Conservation (phyloP, 1,139 yeast species). For the Debaryomyces robertsiae region DNA sequence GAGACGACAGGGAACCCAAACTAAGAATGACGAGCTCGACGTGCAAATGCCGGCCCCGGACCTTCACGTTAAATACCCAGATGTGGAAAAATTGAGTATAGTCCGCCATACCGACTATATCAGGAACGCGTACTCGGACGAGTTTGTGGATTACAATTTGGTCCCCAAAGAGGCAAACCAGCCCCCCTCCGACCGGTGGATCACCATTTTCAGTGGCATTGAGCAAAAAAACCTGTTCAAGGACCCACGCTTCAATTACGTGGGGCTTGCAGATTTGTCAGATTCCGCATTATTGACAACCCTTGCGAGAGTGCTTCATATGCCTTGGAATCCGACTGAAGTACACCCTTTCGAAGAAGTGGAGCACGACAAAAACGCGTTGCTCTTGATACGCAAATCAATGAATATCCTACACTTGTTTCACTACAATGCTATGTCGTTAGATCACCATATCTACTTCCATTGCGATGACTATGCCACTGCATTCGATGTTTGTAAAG, state of each 20-base stretch:
- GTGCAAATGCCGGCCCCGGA: constrained; percentile 7
- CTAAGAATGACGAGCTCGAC: constrained; percentile 8
- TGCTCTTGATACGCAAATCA: constrained; percentile 32
- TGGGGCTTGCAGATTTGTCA: constrained; percentile 44
- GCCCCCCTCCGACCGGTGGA: constrained; percentile 43
- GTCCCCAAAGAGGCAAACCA: constrained; percentile 39
- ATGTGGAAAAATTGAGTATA: constrained; percentile 32
- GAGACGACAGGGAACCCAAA: constrained; percentile 20
- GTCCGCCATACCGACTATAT: constrained; percentile 43
- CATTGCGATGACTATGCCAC: constrained; percentile 32
- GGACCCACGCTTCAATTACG: constrained; percentile 35
- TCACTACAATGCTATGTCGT: constrained; percentile 52
- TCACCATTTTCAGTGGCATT: constrained; percentile 44
- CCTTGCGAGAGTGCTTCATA: constrained; percentile 43
- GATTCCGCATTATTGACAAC: constrained; percentile 48
- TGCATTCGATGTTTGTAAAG: constrained; percentile 38
- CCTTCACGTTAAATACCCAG: constrained; percentile 23
- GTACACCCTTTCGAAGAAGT: constrained; percentile 33
- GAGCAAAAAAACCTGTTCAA: constrained; percentile 30
- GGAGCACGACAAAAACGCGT: constrained; percentile 39
- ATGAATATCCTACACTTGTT: constrained; percentile 43
- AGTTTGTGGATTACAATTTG: constrained; percentile 34
- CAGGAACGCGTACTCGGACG: constrained; percentile 43
- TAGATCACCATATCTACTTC: constrained; percentile 51
- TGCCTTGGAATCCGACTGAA: constrained; percentile 49